Conservation (phyloP, 176 grass and related monocot genomes). For the Musa itinerans region DNA sequence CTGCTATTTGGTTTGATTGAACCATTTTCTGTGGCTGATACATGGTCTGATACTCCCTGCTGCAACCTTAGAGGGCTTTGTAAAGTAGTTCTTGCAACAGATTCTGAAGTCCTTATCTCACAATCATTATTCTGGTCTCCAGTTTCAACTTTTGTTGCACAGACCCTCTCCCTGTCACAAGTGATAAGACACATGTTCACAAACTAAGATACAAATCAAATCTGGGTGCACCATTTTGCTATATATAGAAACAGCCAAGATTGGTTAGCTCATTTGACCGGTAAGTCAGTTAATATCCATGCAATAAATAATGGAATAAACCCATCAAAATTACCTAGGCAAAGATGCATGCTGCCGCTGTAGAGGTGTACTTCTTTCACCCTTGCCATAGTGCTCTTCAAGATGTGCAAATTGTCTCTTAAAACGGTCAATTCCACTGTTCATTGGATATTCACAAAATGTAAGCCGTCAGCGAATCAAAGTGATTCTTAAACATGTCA, state of each 20-base stretch:
- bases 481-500: too few species aligned
- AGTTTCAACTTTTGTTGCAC: slow-evolving; percentile 40
- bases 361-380: slow-evolving; percentile 84
- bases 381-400: slow-evolving; percentile 93
- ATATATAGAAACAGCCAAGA: background rate
- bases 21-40: slow-evolving; percentile 23
- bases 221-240: background rate
- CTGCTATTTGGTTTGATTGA: slow-evolving; percentile 25
- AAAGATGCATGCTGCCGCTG: slow-evolving; percentile 88
- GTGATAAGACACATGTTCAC: background rate
- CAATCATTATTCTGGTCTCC: slow-evolving; percentile 43
- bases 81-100: slow-evolving; percentile 35
- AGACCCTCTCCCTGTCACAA: slow-evolving; percentile 72
- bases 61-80: slow-evolving; percentile 46
- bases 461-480: too few species aligned
- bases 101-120: slow-evolving; percentile 45
- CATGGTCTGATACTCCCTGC: slow-evolving; percentile 15
- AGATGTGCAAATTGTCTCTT: slow-evolving; percentile 97
- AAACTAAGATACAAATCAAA: background rate
- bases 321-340: slow-evolving; percentile 48
- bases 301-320: too few species aligned
- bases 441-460: background rate
- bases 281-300: too few species aligned
- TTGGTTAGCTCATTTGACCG: too few species aligned
- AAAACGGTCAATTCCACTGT: slow-evolving; percentile 91